Evolutionary conservation across 371 early-diverging fungal species (phyloP), one percentile per base, ranked within the genome.

Genomic region (Mortierella sp.): DNA sequence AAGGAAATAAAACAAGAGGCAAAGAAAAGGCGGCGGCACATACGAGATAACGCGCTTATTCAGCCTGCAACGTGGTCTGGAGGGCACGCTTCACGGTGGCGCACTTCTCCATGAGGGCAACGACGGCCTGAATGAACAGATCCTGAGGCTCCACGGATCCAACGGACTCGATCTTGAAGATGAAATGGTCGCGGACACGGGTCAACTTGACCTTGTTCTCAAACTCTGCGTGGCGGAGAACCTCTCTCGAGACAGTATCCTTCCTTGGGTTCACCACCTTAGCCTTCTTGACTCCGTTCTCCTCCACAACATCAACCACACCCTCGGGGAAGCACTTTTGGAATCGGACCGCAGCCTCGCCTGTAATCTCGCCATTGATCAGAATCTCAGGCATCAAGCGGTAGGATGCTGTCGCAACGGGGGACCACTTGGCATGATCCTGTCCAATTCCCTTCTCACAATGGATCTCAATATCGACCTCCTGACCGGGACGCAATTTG

Each of bases 401-500:
- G 86, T 99, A 99, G 11, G 97, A 96, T 13, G 99, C 99, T 10
- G 98, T 98, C 3, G 97, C 97, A 40, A 99, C 99, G 24, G 99
- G 99, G 13, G 98, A 98, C 94, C 95, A 99, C 82, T 99, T 99
- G 74, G 99, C 98, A 86, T 99, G 99, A 74, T 96, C 98, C 87
- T 95, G 94, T 31, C 99, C 99, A 59, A 96, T 91, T 40, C 99
- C 99, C 91, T 98, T 98, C 54, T 93, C 92, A 83, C 96, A 96
- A 89, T 98, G 98, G 73, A 98, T 87, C 88, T 97, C 97, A 78
- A 96, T 89, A 59, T 95, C 91, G 69, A 99, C 93, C 69, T 90
- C 88, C 86, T 99, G 99, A 2, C 97, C 97, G 16, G 99, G 98
- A 74, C 98, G 93, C 78, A 99, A 91, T 90, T 99, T 99, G 40